Base-by-base conservation (phyloP, 805 yeast species). In the Clavispora carvajalis region DNA sequence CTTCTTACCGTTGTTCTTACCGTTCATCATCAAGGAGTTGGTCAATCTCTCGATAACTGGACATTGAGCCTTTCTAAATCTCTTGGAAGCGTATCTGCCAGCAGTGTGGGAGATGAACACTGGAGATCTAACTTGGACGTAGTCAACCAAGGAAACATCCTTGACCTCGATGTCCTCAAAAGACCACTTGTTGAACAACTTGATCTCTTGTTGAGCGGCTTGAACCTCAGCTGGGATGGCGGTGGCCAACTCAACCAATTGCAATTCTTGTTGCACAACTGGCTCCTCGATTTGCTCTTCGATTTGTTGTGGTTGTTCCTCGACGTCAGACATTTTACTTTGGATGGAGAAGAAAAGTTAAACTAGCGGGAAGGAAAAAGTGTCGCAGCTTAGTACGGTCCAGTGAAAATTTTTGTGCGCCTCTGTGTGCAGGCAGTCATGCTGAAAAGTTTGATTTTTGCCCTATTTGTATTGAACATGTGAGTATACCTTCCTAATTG, bases 1-100 rank as follows among this genome's bases (percentile, higher is more conserved):
- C 81, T 93, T 93, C 85, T 93, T 93, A 84, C 99, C 99, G 85
- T 95, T 93, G 95, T 93, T 93, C 82, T 98, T 91, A 81, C 99
- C 99, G 85, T 93, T 90, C 99, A 93, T 93, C 99, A 93, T 93
- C 71, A 93, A 81, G 55, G 99, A 85, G 91, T 93, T 91, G 77
- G 98, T 91, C 74, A 93, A 82, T 83, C 99, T 91, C 85, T 93
- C 99, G 62, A 93, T 74, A 73, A 93, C 84, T 68, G 98, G 98
- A 80, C 97, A 90, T 82, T 93, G 99, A 60, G 98, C 93, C 85
- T 93, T 93, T 85, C 98, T 90, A 86, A 93, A 93, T 78, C 99
- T 90, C 88, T 93, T 93, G 77, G 87, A 73, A 65, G 98, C 98
- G 79, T 91, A 93, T 77, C 96, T 91, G 73, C 99, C 99, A 64